Conservation (phyloP, 78 protist species). For the Mastigamoeba balamuthi region DNA sequence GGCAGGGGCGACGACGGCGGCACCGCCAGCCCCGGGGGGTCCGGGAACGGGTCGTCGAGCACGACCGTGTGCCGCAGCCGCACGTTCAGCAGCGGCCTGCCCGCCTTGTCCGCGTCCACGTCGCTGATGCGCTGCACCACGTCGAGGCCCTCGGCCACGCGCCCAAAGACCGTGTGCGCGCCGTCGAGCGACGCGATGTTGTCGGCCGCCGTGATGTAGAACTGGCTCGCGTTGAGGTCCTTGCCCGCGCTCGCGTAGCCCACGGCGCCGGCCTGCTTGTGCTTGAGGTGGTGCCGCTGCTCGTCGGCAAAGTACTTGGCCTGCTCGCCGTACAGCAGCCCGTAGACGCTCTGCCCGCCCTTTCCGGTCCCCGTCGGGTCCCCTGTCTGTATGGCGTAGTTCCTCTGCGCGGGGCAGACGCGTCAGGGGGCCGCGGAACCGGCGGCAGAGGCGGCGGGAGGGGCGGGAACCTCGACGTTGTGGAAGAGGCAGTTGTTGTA, state of each 20-base stretch:
- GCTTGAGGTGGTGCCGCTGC: constrained; percentile 35
- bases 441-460: neutral
- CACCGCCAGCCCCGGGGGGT: constrained; percentile 47
- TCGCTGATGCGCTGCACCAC: constrained; percentile 48
- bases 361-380: constrained; percentile 87
- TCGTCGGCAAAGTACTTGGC: constrained; percentile 75
- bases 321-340: constrained; percentile 59
- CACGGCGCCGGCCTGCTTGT: constrained; percentile 34
- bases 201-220: constrained; percentile 65
- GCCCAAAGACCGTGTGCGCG: constrained; percentile 86
- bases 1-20: constrained; percentile 28
- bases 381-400: constrained; percentile 77
- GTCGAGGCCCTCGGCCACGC: constrained; percentile 82
- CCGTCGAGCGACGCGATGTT: constrained; percentile 67
- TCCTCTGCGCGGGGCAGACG: constrained; percentile 26
- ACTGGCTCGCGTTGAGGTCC: constrained; percentile 55
- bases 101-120: constrained; percentile 39
- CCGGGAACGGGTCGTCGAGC: constrained; percentile 90
- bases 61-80: constrained; percentile 77
- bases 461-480: constrained; percentile 31
- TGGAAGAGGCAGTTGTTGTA: constrained; percentile 81
- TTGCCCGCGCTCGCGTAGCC: constrained; percentile 57
- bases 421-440: neutral
- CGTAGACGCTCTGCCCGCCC: constrained; percentile 76
- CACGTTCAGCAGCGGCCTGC: constrained; percentile 54